phyloP scores from a whole-genome alignment of 23 red algal species.

The Gracilaria domingensis region DNA sequence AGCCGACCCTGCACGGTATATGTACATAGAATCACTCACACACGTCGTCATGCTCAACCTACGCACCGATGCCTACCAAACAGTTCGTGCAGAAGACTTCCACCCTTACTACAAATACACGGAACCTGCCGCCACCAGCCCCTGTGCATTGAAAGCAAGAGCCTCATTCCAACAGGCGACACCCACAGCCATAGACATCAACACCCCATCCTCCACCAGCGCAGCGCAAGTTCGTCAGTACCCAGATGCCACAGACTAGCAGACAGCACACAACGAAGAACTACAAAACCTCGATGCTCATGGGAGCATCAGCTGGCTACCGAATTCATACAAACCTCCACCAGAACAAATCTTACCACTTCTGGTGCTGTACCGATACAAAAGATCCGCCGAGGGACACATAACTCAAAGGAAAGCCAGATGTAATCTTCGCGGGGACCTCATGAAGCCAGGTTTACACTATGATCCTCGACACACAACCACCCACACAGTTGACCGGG shows the following conservation, averaged over 20 bases:
- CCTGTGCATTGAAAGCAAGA: not conserved
- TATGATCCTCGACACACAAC: conserved; percentile 45
- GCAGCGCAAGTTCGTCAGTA: not conserved
- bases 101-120: conserved; percentile 8
- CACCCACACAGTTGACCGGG: conserved; percentile 13
- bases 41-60: conserved; percentile 12
- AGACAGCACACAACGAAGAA: conserved; percentile 22
- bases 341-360: conserved; percentile 17
- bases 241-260: conserved; percentile 5
- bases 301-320: conserved; percentile 18
- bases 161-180: not conserved
- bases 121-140: conserved; percentile 18
- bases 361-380: conserved; percentile 36
- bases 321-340: not conserved
- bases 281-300: conserved; percentile 12
- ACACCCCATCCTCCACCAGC: not conserved
- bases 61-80: conserved; percentile 1
- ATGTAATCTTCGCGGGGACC: conserved; percentile 48
- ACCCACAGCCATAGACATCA: not conserved
- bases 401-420: conserved; percentile 37
- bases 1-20: conserved; percentile 11
- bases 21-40: not conserved
- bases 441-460: conserved; percentile 57
- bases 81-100: conserved; percentile 37
- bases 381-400: conserved; percentile 1